phyloP scores from a whole-genome alignment of 192 early-diverging fungal genomes.

The Anaeromyces robustus region DNA sequence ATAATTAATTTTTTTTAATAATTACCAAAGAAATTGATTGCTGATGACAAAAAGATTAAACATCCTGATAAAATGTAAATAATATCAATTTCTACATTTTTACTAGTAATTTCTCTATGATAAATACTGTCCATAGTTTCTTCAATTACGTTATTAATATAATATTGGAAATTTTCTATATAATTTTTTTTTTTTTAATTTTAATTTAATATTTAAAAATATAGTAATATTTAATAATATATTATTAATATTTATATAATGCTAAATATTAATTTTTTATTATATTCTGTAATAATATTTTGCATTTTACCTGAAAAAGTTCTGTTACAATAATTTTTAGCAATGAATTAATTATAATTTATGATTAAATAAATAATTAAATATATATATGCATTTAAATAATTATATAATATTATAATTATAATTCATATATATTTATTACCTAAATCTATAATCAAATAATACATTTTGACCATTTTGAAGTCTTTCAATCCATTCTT shows the following conservation, averaged over 20 bases:
- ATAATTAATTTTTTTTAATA: background rate
- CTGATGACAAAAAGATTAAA: background rate
- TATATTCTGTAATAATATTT: no score
- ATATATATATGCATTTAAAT: no score
- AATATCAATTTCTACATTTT: background rate
- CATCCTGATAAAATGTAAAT: background rate
- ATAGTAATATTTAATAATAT: no score
- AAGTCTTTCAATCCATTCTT: background rate
- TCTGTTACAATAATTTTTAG: no score
- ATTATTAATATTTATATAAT: no score
- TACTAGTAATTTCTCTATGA: background rate
- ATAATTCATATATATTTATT: background rate
- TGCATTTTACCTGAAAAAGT: no score
- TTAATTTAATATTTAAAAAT: background rate
- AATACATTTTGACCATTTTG: background rate
- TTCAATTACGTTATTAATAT: background rate
- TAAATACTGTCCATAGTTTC: background rate
- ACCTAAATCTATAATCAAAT: background rate
- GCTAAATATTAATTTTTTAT: no score
- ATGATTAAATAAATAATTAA: no score
- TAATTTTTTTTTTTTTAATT: background rate
- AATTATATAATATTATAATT: no score
- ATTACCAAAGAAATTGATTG: background rate
- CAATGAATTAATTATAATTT: no score
- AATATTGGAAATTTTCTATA: background rate